A percentile compares a stretch with the other conserved stretches of the same genome.
phyloP scores from a whole-genome alignment of 2,329 filamentous ascomycete species.

The Diaporthe capsici region DNA sequence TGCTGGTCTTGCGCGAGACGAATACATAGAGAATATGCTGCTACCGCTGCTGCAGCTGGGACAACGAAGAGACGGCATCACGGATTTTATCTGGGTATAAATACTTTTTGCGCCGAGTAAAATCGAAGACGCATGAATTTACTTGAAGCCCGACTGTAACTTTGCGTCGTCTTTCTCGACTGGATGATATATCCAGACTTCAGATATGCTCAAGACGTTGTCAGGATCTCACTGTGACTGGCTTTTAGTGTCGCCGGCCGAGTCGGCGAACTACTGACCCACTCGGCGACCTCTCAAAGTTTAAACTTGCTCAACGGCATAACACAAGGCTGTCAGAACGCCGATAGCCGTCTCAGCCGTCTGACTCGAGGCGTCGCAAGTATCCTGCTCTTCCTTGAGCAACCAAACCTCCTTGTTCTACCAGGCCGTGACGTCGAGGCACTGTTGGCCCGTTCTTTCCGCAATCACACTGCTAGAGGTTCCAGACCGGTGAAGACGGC shows the following conservation, averaged over 20 bases:
- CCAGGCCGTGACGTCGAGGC: not conserved
- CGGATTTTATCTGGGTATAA: slow-evolving; percentile 7
- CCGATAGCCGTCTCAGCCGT: slow-evolving; percentile 19
- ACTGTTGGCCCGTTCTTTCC: not conserved
- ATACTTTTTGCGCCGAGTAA: not conserved
- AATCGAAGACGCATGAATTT: not conserved
- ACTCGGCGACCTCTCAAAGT: slow-evolving; percentile 27
- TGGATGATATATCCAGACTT: not conserved
- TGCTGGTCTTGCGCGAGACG: not conserved
- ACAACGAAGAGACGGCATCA: not conserved
- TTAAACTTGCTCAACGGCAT: slow-evolving; percentile 25
- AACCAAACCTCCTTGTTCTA: not conserved
- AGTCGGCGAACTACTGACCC: slow-evolving; percentile 4
- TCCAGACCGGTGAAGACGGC: slow-evolving; percentile 12
- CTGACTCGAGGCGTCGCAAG: not conserved
- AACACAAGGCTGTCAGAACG: slow-evolving; percentile 1
- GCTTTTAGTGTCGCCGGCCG: not conserved
- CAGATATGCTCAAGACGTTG: not conserved
- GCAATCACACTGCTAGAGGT: not conserved
- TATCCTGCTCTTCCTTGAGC: not conserved
- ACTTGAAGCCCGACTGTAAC: not conserved
- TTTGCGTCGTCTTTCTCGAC: not conserved
- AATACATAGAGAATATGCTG: not conserved
- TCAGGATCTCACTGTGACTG: not conserved
- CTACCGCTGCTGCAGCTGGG: not conserved